Base-by-base conservation (phyloP, 2,329 filamentous ascomycete species). In the Meredithiella fracta region DNA sequence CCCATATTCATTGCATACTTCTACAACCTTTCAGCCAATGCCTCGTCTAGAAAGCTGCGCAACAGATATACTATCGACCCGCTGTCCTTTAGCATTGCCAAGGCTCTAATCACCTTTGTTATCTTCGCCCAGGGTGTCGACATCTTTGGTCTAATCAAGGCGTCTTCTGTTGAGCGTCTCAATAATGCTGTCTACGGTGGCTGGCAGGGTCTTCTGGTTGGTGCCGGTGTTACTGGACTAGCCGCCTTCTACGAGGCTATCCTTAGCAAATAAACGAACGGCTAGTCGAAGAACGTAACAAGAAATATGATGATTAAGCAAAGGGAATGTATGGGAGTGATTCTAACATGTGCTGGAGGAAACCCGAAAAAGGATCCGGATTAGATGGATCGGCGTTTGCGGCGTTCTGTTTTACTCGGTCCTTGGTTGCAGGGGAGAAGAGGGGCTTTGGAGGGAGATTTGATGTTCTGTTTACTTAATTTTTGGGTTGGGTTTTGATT, bases 21-120 rank as follows among this genome's bases (percentile, higher is more conserved):
- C 67, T 85, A 94, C 77, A 97, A 97, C 69, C 69, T 96, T 64
- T 86, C 82, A 40, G 68, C 66, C 64, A 60, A 60, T 64, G 63
- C 65, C 62, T 59, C 65, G 63, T 63, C 66, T 23, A 67, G 68
- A 60, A 61, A 65, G 60, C 63, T 65, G 47, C 70, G 72, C 60
- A 73, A 72, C 61, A 74, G 73, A 65, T 81, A 83, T 61, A 71
- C 74, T 4, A 80, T 91, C 61, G 92, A 98, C 66, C 90, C 90
- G 3, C 72, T 97, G 65, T 85, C 83, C 22, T 98, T 94, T 71
- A 94, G 90, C 71, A 82, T 97, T 57, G 80, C 80, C 63, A 95
- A 95, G 73, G 90, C 85, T 0, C 67, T 97, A 55, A 69, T 90
- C 58, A 82, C 86, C 6, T 95, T 85, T 67, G 76, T 91, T 34